Conservation (phyloP, 306 rosid species). For the Arachis hypogaea region DNA sequence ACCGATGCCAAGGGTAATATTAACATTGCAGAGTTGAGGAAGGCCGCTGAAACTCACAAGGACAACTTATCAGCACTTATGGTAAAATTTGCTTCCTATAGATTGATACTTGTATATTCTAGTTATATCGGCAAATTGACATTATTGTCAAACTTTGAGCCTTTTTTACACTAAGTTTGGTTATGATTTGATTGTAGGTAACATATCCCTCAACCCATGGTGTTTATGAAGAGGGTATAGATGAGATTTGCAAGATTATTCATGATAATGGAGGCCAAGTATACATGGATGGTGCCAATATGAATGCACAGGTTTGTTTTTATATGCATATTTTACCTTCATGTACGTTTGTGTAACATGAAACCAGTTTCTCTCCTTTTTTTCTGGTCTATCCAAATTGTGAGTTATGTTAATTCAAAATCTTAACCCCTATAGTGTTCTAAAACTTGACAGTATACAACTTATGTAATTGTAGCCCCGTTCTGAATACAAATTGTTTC, state of each 20-base stretch:
- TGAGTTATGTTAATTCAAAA: slow-evolving; percentile 7
- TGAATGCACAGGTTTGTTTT: slow-evolving; percentile 90
- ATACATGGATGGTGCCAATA: slow-evolving; percentile 99
- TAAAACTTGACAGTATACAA: neutral
- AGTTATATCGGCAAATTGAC: neutral
- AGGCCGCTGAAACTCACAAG: slow-evolving; percentile 91
- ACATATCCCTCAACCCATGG: slow-evolving; percentile 99
- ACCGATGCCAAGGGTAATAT: slow-evolving; percentile 99
- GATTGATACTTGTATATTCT: slow-evolving; percentile 13
- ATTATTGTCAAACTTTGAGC: slow-evolving; percentile 14
- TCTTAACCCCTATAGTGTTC: slow-evolving; percentile 3
- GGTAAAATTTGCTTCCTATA: slow-evolving; percentile 53
- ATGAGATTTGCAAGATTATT: slow-evolving; percentile 95
- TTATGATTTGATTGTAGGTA: slow-evolving; percentile 64
- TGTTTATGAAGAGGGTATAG: slow-evolving; percentile 97
- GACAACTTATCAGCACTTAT: slow-evolving; percentile 88
- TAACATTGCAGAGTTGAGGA: slow-evolving; percentile 82
- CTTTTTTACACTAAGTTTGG: slow-evolving; percentile 19
- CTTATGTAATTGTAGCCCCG: slow-evolving; percentile 18
- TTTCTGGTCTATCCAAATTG: slow-evolving; percentile 2
- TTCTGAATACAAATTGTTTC: slow-evolving; percentile 9
- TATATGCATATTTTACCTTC: slow-evolving; percentile 16
- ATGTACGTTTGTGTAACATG: slow-evolving; percentile 26
- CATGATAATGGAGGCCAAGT: slow-evolving; percentile 99
- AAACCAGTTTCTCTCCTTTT: slow-evolving; percentile 10